phyloP scores from a whole-genome alignment of 2,329 filamentous ascomycete genomes.

The Annulohypoxylon truncatum region DNA sequence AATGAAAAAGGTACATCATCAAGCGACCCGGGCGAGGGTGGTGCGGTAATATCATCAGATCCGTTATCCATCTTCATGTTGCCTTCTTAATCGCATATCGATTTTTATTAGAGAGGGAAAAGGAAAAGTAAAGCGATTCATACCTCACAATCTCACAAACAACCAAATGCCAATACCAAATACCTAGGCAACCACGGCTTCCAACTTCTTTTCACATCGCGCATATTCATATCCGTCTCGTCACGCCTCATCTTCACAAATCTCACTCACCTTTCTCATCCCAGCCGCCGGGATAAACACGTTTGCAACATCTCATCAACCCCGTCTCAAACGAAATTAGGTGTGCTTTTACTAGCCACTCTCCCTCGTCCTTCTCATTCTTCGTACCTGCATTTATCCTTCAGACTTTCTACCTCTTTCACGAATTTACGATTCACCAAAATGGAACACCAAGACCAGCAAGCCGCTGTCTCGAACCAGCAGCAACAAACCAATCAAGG shows the following conservation, averaged over 20 bases:
- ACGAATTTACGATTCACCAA: neutral
- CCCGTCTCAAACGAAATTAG: neutral
- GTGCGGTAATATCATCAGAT: constrained; percentile 12
- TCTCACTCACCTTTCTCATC: constrained; percentile 7
- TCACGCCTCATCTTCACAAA: constrained; percentile 14
- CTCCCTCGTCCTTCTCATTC: neutral
- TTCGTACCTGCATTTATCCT: neutral
- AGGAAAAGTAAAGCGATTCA: neutral
- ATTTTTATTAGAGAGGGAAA: neutral
- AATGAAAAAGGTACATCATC: constrained; percentile 9
- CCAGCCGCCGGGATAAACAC: neutral
- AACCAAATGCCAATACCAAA: neutral
- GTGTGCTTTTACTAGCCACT: neutral
- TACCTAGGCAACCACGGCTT: constrained; percentile 5
- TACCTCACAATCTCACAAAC: neutral
- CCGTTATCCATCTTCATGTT: neutral
- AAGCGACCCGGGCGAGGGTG: constrained; percentile 4
- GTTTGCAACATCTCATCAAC: neutral
- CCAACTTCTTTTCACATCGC: neutral
- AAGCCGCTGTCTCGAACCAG: constrained; percentile 14
- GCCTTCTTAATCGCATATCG: neutral
- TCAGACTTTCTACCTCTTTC: neutral
- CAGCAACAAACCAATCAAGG: constrained; percentile 8
- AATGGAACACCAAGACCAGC: constrained; percentile 38
- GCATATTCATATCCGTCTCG: no score